A percentile compares a stretch with the other conserved stretches of the same genome.
Evolutionary conservation across 805 yeast species (phyloP).

Genomic region (Wickerhamomyces mucosus): DNA sequence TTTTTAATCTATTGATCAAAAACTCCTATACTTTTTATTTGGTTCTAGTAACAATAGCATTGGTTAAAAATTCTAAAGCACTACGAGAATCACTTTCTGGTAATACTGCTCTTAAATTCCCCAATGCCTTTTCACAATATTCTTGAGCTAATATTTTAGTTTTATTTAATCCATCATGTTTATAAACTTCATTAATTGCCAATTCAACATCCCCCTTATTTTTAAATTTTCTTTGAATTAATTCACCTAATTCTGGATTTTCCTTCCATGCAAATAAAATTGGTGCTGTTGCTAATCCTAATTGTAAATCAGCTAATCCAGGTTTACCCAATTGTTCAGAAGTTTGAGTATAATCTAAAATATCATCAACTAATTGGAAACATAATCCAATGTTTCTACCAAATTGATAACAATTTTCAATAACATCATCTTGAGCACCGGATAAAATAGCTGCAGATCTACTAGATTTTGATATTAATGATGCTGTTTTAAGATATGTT

Average conservation of each 20-base stretch:
- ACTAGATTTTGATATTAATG: constrained; percentile 87
- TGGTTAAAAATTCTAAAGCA: constrained; percentile 79
- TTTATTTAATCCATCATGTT: constrained; percentile 63
- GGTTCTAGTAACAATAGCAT: constrained; percentile 71
- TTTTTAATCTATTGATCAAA: too few relatives aligned
- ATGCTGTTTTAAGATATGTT: constrained; percentile 91
- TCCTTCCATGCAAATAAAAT: constrained; percentile 90
- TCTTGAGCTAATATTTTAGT: constrained; percentile 70
- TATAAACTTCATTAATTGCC: constrained; percentile 68
- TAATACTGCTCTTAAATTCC: constrained; percentile 50
- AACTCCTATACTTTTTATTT: too few relatives aligned
- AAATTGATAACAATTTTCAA: constrained; percentile 81
- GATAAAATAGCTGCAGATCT: constrained; percentile 89
- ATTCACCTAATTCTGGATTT: constrained; percentile 72
- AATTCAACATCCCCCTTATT: constrained; percentile 74
- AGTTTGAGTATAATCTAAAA: constrained; percentile 89
- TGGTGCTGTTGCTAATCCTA: constrained; percentile 97
- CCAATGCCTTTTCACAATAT: constrained; percentile 69
- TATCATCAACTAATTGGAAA: constrained; percentile 93
- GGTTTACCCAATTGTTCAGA: constrained; percentile 87
- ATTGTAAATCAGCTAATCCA: constrained; percentile 85
- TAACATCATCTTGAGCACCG: constrained; percentile 66
- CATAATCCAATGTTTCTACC: constrained; percentile 92
- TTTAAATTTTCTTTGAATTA: constrained; percentile 77
- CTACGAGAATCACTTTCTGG: constrained; percentile 88